These are phyloP conservation scores for Trichophyton schoenleinii DNA, from an alignment of 2,329 filamentous ascomycete species.

Conservation along the genomic window DNA sequence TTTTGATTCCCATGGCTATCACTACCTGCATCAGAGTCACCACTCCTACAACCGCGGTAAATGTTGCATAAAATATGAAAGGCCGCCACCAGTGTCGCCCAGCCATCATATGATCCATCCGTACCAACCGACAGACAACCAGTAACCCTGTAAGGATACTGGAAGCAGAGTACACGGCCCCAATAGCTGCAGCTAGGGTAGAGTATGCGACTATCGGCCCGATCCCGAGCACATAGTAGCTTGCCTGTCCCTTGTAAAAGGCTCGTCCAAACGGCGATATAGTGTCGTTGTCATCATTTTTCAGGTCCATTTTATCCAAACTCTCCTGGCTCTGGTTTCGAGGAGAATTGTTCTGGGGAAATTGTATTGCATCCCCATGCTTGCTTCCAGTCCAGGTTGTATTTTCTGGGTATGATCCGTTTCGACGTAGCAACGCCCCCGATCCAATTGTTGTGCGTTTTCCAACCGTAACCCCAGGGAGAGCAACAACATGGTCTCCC, in stretches of 20 bases:
- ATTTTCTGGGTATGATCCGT: background rate
- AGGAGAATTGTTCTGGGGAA: background rate
- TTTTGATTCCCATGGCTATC: background rate
- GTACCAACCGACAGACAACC: background rate
- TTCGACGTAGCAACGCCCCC: background rate
- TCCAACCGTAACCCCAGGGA: background rate
- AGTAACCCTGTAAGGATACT: background rate
- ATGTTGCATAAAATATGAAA: background rate
- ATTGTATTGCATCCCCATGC: background rate
- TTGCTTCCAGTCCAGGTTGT: slow-evolving; percentile 1
- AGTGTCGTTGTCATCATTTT: background rate
- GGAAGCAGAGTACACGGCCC: background rate
- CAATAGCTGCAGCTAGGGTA: background rate
- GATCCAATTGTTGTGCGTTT: background rate
- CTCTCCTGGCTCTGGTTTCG: background rate
- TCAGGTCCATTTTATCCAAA: background rate
- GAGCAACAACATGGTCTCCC: background rate
- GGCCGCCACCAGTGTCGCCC: background rate
- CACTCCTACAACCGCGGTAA: background rate
- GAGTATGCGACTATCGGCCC: background rate
- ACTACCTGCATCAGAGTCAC: background rate
- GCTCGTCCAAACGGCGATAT: slow-evolving; percentile 2
- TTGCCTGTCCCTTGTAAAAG: background rate
- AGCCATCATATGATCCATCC: background rate
- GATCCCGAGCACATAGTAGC: background rate